phyloP scores from a whole-genome alignment of 352 stramenopile genomes.

The Phytopythium ostracodes region DNA sequence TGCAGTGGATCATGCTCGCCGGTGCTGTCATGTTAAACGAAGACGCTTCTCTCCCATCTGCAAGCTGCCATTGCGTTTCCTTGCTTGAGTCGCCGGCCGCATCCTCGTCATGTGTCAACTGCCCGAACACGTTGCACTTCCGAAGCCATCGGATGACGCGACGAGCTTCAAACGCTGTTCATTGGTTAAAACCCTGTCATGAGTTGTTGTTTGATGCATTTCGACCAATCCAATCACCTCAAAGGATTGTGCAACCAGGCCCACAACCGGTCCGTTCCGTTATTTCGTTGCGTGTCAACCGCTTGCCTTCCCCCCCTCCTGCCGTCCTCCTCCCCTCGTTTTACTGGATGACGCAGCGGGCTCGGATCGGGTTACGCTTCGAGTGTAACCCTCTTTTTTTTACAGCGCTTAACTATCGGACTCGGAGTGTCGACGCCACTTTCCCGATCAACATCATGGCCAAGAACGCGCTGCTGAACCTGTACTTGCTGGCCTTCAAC shows the following conservation, averaged over 20 bases:
- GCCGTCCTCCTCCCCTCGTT: neutral
- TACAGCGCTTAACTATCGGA: neutral
- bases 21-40: neutral
- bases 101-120: neutral
- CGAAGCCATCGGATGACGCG: constrained; percentile 6
- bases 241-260: neutral
- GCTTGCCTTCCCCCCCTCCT: neutral
- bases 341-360: neutral
- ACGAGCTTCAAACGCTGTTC: neutral
- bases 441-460: constrained; percentile 36
- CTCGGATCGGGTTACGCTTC: neutral
- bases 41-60: neutral
- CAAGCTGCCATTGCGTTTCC: constrained; percentile 11
- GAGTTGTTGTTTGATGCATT: neutral
- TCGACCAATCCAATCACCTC: neutral
- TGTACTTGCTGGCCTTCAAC: constrained; percentile 80
- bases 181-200: neutral
- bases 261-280: neutral
- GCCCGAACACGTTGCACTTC: constrained; percentile 2
- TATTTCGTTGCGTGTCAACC: constrained; percentile 16
- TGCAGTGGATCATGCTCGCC: no score
- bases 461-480: constrained; percentile 61
- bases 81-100: no score
- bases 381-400: neutral
- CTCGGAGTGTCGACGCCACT: neutral